A percentile compares a stretch with the other conserved stretches of the same genome.
Conservation (phyloP, 352 stramenopile genomes). For the Globisporangium mamillatum region DNA sequence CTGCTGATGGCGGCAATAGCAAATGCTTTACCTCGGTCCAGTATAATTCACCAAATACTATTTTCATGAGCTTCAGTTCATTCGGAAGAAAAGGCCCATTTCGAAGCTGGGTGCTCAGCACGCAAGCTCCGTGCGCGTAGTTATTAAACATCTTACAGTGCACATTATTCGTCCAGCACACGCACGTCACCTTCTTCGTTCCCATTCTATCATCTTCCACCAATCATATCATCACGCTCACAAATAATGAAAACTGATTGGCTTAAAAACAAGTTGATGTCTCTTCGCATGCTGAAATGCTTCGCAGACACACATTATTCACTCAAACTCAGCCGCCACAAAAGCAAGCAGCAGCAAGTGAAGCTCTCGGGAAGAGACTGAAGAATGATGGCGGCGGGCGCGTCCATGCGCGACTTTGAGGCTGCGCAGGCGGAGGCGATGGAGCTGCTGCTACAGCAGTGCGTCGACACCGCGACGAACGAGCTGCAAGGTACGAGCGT, state of each 20-base stretch:
- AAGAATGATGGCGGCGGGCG: slow-evolving; percentile 1
- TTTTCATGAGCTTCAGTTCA: too few relatives aligned
- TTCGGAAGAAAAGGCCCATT: too few relatives aligned
- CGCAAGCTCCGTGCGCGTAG: background rate
- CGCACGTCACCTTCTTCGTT: slow-evolving; percentile 10
- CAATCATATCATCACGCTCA: background rate
- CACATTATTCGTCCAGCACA: background rate
- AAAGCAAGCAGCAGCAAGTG: background rate
- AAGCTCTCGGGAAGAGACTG: background rate
- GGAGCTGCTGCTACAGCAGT: slow-evolving; percentile 60
- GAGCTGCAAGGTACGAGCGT: slow-evolving; percentile 6
- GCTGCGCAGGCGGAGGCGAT: slow-evolving; percentile 48
- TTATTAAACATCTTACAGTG: background rate
- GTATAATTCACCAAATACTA: too few relatives aligned
- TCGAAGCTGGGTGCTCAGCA: too few relatives aligned
- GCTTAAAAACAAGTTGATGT: background rate
- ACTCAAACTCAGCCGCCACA: background rate
- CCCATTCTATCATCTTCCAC: background rate
- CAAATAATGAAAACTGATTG: background rate
- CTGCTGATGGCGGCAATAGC: too few relatives aligned
- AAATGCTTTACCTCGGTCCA: too few relatives aligned
- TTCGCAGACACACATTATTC: background rate
- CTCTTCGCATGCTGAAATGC: background rate
- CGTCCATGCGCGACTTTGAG: slow-evolving; percentile 34
- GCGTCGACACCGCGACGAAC: slow-evolving; percentile 19